Base-by-base conservation (phyloP, 352 stramenopile genomes). In the Globisporangium echinulatum region DNA sequence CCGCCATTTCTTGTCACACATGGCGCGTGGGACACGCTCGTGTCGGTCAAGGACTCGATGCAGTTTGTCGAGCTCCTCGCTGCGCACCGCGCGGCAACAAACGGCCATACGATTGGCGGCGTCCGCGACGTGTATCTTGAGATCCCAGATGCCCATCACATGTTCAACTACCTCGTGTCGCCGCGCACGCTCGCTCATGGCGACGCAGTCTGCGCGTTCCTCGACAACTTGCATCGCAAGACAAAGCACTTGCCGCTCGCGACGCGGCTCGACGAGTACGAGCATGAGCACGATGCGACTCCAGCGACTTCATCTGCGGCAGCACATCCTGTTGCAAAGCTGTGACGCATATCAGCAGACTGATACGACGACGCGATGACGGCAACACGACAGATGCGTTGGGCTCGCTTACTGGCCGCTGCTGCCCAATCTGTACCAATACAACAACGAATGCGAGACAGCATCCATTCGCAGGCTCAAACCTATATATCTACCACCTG, bases 111-210 rank as follows among this genome's bases (percentile, higher is more conserved):
- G 46, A 49, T 59, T 36, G 54, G 38, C 3, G 66, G 63, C 37
- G 71, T 90, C 15, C 54, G 66, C 14, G 82, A 92, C 52, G 62
- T 88, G 14, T 92, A 89, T 63, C 57, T 92, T 47, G 58, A 79
- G 44, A 44, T 92, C 7, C 79, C 81, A 0, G 71, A 72, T 2
- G 74, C 79, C 9, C 77, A 90, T 48, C 82, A 92, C 56, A 77
- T 71, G 13, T 92, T 92, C 68, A 89, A 90, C 67, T 86, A 81
- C 63, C 63, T 90, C 37, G 68, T 83, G 60, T 90, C 80, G n/a
- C 82, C 81, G 4, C 79, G 82, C 7, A 68, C 77, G 3, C 64
- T 90, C 5, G 82, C 82, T 2, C 81, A 87, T 58, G 75, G 77
- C 2, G 79, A 92, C 54, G 81, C 82, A 1, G 79, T 90, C 38